Evolutionary conservation across 805 yeast genomes (phyloP).

Genomic region (Brettanomyces bruxellensis): DNA sequence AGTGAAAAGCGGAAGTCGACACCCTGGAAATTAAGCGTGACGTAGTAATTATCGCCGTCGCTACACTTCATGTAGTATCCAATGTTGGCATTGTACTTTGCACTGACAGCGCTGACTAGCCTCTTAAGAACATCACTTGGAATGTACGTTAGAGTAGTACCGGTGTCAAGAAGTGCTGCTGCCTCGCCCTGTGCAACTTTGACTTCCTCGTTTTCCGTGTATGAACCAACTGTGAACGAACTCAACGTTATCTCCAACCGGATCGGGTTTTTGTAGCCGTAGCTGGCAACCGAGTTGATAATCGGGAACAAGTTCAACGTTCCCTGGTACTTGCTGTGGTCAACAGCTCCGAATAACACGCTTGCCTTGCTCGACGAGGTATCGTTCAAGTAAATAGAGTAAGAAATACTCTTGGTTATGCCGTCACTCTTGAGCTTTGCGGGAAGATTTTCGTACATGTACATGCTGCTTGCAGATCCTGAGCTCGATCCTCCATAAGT

Average conservation of each 20-base stretch:
- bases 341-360: conserved; percentile 69
- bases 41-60: conserved; percentile 14
- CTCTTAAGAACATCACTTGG: conserved; percentile 27
- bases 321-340: conserved; percentile 53
- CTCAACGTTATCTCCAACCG: conserved; percentile 42
- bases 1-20: conserved; percentile 43
- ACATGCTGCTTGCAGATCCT: conserved; percentile 10
- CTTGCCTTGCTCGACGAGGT: conserved; percentile 35
- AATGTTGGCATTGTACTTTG: conserved; percentile 29
- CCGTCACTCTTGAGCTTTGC: conserved; percentile 49
- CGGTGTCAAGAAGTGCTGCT: conserved; percentile 46
- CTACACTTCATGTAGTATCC: conserved; percentile 45
- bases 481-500: conserved; percentile 32
- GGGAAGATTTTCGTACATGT: conserved; percentile 61
- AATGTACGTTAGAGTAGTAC: conserved; percentile 42
- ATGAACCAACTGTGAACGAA: conserved; percentile 24
- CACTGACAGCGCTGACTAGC: conserved; percentile 26
- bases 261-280: conserved; percentile 30
- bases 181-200: conserved; percentile 19
- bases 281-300: conserved; percentile 30
- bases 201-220: conserved; percentile 10
- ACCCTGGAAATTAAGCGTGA: conserved; percentile 52
- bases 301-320: conserved; percentile 39
- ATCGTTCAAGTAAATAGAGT: conserved; percentile 53
- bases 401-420: conserved; percentile 42